These are phyloP conservation scores for Linnemannia elongata DNA, from an alignment of 192 early-diverging fungal genomes.

Conservation along the genomic window DNA sequence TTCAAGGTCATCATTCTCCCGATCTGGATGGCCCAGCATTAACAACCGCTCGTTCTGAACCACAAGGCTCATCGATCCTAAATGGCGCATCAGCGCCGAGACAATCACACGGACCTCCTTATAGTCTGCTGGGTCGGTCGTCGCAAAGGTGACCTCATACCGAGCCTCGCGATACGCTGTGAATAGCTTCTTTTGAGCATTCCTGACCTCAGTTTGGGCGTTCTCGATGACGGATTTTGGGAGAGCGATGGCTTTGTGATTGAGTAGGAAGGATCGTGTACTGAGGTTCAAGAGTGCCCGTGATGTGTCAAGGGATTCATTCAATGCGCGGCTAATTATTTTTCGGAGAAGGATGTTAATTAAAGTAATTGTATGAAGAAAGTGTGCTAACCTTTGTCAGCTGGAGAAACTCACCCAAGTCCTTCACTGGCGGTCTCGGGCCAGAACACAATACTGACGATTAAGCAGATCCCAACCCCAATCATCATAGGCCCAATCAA, in stretches of 20 bases:
- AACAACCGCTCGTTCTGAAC: slow-evolving; percentile 18
- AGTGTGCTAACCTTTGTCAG: not conserved
- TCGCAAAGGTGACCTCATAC: slow-evolving; percentile 24
- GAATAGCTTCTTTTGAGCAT: slow-evolving; percentile 22
- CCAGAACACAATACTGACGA: slow-evolving; percentile 54
- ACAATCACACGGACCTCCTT: slow-evolving; percentile 15
- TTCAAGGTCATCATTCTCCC: slow-evolving; percentile 2
- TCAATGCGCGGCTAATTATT: slow-evolving; percentile 10
- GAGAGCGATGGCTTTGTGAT: slow-evolving; percentile 21
- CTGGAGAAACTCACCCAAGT: slow-evolving; percentile 32
- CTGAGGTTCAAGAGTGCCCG: slow-evolving; percentile 19
- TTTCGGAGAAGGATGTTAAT: not conserved
- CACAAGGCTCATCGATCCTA: slow-evolving; percentile 22
- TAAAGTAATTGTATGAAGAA: not conserved
- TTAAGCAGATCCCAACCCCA: slow-evolving; percentile 48
- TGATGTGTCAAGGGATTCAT: slow-evolving; percentile 21
- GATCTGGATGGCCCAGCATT: slow-evolving; percentile 24
- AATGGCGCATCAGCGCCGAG: slow-evolving; percentile 20
- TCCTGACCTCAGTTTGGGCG: slow-evolving; percentile 11
- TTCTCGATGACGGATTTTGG: slow-evolving; percentile 14
- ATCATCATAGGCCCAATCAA: slow-evolving; percentile 45
- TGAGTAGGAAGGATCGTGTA: slow-evolving; percentile 14
- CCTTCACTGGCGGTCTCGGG: slow-evolving; percentile 62
- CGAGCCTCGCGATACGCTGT: slow-evolving; percentile 19
- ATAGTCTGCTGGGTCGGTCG: slow-evolving; percentile 9